Percentiles rank a stretch among this genome's conserved stretches.
phyloP scores from a whole-genome alignment of 1,139 yeast species.

The Taiozyma sp. region DNA sequence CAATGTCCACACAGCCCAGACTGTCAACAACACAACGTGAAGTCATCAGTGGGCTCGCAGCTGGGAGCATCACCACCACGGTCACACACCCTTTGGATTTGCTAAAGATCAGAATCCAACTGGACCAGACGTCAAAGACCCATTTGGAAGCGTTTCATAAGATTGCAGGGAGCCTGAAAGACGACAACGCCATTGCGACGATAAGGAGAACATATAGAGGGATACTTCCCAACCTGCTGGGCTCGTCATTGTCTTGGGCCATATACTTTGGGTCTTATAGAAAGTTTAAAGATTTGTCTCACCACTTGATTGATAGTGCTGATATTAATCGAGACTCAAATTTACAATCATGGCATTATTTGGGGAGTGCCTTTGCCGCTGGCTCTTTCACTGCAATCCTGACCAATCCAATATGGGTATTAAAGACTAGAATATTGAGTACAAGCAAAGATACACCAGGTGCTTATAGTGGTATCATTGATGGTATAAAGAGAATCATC shows the following conservation, averaged over 20 bases:
- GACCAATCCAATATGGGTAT: slow-evolving; percentile 92
- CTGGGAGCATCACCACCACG: slow-evolving; percentile 79
- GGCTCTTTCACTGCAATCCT: slow-evolving; percentile 71
- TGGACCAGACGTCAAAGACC: slow-evolving; percentile 24
- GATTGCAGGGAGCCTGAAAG: slow-evolving; percentile 7
- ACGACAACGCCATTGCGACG: slow-evolving; percentile 3
- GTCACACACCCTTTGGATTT: slow-evolving; percentile 88
- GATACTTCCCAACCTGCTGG: slow-evolving; percentile 70
- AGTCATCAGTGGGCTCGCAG: slow-evolving; percentile 69
- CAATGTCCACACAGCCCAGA: not conserved
- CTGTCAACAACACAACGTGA: slow-evolving; percentile 39
- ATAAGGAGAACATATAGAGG: slow-evolving; percentile 63
- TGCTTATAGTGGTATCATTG: slow-evolving; percentile 53
- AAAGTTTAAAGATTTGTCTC: slow-evolving; percentile 40
- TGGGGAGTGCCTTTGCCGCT: slow-evolving; percentile 56
- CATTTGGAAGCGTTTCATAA: slow-evolving; percentile 15
- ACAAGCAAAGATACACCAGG: slow-evolving; percentile 39
- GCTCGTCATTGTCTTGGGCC: slow-evolving; percentile 88
- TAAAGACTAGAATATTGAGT: slow-evolving; percentile 75
- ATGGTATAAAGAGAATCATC: slow-evolving; percentile 51
- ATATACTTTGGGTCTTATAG: slow-evolving; percentile 75
- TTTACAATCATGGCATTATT: slow-evolving; percentile 32
- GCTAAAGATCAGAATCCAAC: slow-evolving; percentile 74
- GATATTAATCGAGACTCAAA: slow-evolving; percentile 23
- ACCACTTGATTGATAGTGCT: slow-evolving; percentile 10